Percentiles rank a stretch among this genome's conserved stretches.
phyloP scores from a whole-genome alignment of 2,329 filamentous ascomycete species.

The Talaromyces sp. region DNA sequence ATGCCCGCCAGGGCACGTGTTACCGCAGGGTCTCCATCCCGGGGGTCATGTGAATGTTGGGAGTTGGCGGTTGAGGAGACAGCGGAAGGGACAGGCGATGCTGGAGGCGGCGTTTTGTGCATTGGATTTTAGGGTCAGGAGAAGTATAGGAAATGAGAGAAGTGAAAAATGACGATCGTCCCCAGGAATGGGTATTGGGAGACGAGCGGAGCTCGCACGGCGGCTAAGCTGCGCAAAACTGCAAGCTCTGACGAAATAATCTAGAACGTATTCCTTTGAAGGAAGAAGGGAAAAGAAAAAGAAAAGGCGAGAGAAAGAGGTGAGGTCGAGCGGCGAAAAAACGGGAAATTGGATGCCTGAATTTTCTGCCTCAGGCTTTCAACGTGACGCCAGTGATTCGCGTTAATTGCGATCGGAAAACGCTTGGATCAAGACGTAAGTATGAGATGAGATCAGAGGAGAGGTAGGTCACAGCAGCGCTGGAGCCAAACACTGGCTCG shows the following conservation, averaged over 20 bases:
- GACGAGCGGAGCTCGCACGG: conserved; percentile 18
- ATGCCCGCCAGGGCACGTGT: conserved; percentile 48
- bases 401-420: conserved; percentile 5
- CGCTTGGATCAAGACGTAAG: background rate
- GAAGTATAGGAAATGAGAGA: background rate
- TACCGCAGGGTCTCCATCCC: conserved; percentile 46
- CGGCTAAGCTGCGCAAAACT: conserved; percentile 13
- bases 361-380: conserved; percentile 21
- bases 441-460: background rate
- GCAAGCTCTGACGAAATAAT: background rate
- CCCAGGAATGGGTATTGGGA: conserved; percentile 23
- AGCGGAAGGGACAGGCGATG: conserved; percentile 48
- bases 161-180: conserved; percentile 19
- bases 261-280: conserved; percentile 7
- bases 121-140: conserved; percentile 27
- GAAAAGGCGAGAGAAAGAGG: background rate
- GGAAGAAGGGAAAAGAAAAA: conserved; percentile 12
- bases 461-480: background rate
- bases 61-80: conserved; percentile 46
- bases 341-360: conserved; percentile 11
- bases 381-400: conserved; percentile 20
- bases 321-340: conserved; percentile 15
- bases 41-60: conserved; percentile 41
- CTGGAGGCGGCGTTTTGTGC: conserved; percentile 47
- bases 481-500: background rate